A percentile compares a stretch with the other conserved stretches of the same genome.
Evolutionary conservation across 2,329 filamentous ascomycete species (phyloP).

Genomic region (Sporothrix pallida): DNA sequence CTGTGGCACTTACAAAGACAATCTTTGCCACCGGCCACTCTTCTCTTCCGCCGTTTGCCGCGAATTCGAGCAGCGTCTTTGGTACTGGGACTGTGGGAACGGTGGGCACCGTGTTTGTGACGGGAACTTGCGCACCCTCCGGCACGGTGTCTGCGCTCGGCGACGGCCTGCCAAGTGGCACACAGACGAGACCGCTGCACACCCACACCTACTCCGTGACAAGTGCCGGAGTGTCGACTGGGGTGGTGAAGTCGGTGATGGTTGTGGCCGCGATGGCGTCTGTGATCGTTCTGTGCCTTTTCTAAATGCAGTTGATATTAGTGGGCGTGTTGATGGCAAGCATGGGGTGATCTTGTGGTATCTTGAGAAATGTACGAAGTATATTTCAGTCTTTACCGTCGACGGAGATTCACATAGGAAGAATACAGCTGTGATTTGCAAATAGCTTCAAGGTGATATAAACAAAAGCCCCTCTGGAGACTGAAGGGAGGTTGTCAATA

Average conservation of each 20-base stretch:
- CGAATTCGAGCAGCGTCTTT: neutral
- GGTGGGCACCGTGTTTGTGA: neutral
- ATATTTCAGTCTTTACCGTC: neutral
- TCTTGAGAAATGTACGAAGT: neutral
- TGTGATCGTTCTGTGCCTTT: neutral
- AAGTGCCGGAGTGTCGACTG: neutral
- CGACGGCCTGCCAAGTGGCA: slow-evolving; percentile 1
- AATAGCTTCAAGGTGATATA: no score
- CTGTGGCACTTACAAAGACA: neutral
- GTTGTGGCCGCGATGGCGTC: no score
- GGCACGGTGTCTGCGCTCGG: neutral
- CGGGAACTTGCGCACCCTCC: neutral
- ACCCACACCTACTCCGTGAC: slow-evolving; percentile 10
- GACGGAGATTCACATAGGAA: no score
- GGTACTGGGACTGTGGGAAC: neutral
- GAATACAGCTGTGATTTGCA: no score
- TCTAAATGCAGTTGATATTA: neutral
- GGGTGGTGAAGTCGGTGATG: neutral
- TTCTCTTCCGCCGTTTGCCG: neutral
- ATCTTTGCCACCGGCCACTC: neutral
- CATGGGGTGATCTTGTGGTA: neutral
- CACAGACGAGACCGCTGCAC: neutral
- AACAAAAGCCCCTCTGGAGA: no score
- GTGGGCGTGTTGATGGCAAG: neutral
- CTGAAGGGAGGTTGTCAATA: no score